Evolutionary conservation across 208 protist genomes (phyloP), one percentile per base, ranked within the genome.

Genomic region (Crithidia brevicula): DNA sequence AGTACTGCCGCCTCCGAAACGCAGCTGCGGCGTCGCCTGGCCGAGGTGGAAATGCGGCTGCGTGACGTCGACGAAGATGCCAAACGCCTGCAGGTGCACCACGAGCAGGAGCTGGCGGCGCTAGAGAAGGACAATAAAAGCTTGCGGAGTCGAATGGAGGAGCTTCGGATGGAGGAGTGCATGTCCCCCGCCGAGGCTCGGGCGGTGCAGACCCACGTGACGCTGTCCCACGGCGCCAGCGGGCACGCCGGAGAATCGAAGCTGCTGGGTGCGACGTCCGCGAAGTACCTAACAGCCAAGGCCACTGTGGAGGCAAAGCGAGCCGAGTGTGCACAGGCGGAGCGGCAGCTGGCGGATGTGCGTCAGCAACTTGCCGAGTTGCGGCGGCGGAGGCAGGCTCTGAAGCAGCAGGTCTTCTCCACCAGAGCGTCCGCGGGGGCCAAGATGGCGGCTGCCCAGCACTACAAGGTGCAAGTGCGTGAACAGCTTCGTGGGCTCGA

Each of bases 401-500:
- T 67, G 50, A 75, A 67, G 46, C 59, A 47, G 2, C 51, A 42
- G 22, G 45, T 38, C 11, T 34, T 38, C 31, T 8, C 56, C 20
- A 53, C 34, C 1, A 30, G 46, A 27, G 23, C 49, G 3, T 72
- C 51, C 5, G 70, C 56, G 1, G 75, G 60, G 7, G 43, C 18
- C 28, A 80, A 31, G 36, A 70, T 34, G 28, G 52, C 57, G 1
- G 30, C 53, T 7, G 62, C 28, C 4, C 42, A 57, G 40, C 50
- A 30, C 43, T 76, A 68, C 45, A 47, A 61, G 47, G 49, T 49
- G 27, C 50, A 77, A 34, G 65, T 86, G 11, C 79, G 89, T 10
- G 80, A 86, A 36, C 92, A 92, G 71, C 74, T 98, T 16, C 67
- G 71, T 9, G 78, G 79, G 16, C 76, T 99, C 4, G 98, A 99